phyloP scores from a whole-genome alignment of 495 filamentous ascomycete species.

The Penicillium longicatenatum region DNA sequence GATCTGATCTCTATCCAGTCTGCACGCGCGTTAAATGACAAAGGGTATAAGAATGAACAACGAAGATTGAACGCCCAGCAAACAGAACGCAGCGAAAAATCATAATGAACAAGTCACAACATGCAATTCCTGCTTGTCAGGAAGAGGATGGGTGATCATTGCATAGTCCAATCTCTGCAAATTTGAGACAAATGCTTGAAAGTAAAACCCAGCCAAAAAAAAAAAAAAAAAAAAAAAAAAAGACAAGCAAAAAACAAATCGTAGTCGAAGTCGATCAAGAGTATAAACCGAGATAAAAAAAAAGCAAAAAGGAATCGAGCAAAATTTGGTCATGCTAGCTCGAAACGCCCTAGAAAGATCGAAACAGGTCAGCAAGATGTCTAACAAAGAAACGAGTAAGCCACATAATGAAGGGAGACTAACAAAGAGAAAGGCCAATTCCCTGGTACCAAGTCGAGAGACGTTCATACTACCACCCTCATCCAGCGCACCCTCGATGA shows the following conservation, averaged over 20 bases:
- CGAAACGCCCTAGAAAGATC: background rate
- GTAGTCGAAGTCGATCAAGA: too few relatives aligned
- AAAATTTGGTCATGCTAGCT: background rate
- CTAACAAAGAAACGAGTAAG: background rate
- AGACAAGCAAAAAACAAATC: background rate
- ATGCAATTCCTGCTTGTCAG: background rate
- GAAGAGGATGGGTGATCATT: background rate
- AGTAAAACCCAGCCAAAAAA: background rate
- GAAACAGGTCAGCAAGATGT: background rate
- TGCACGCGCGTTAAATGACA: background rate
- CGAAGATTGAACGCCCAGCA: background rate
- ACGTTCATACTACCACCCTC: constrained; percentile 70
- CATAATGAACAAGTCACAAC: background rate
- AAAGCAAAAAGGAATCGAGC: background rate
- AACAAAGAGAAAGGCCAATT: constrained; percentile 77
- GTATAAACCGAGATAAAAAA: too few relatives aligned
- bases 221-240: background rate
- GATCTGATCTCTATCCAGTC: background rate
- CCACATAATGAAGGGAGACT: constrained; percentile 17
- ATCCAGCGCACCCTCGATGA: constrained; percentile 82
- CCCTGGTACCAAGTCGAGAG: constrained; percentile 58
- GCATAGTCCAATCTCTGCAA: background rate
- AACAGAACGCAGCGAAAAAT: background rate
- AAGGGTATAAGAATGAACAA: background rate
- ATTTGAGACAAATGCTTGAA: background rate